Evolutionary conservation across 305 asterid genomes (phyloP), one percentile per base, ranked within the genome.

Genomic region (Solanum hybrid): DNA sequence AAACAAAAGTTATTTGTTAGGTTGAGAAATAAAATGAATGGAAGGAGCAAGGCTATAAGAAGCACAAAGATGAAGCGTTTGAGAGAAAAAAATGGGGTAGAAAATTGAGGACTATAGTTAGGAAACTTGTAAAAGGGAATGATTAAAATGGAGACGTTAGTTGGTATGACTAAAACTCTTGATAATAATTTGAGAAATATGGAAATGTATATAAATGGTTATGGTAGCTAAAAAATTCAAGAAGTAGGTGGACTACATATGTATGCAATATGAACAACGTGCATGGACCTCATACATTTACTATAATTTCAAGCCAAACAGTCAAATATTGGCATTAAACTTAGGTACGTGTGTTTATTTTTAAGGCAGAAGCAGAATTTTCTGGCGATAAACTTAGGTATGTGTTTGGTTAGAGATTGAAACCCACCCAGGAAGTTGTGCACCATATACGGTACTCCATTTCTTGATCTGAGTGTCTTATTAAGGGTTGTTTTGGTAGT

Each of bases 161-260:
- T 92, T 94, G 97, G 96, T 94, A 78, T 37, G 98, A 94, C 94
- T 88, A 29, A 32, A 73, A 27, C 4, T 38, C 37, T 81, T 79
- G 64, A 10, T 42, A 35, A 66, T 38, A 26, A 85, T 31, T 24
- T 46, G 81, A 79, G 64, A 26, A 78, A 13, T 20, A 78, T 78
- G 29, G 84, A 56, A 56, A 78, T 78, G 31, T 35, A 78, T 78
- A 78, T 78, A 78, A 35, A 60, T 75, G 87, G 17, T 56, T 81
- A 75, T 31, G 88, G 69, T 79, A 75, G 27, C 10, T 78, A 78
- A 35, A 24, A 78, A 56, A 86, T 91, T 94, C 96, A 91, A 87
- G 66, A 89, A 94, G 92, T 96, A 91, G 98, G 95, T 93, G 82
- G 94, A 90, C 98, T 81, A 90, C 90, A 94, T 87, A 7, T 7